Evolutionary conservation across 805 yeast species (phyloP).

Genomic region (Ogataea wickerhamii): DNA sequence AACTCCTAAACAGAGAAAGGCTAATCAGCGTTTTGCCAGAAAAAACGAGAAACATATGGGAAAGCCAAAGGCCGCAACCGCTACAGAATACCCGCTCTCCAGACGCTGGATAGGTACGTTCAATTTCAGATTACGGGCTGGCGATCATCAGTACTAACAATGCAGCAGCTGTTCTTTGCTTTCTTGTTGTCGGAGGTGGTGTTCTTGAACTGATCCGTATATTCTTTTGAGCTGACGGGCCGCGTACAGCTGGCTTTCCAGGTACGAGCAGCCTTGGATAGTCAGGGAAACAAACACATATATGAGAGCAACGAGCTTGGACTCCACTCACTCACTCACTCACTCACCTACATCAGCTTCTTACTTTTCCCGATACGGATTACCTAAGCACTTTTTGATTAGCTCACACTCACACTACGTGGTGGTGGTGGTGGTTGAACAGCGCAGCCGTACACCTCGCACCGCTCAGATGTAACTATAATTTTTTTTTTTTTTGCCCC

Average conservation of each 20-base stretch:
- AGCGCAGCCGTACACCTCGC: no score
- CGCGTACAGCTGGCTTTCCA: no score
- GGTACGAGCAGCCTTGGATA: no score
- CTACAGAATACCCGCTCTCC: slow-evolving; percentile 50
- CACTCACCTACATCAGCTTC: no score
- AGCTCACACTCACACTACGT: no score
- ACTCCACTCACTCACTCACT: no score
- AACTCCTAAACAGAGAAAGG: slow-evolving; percentile 83
- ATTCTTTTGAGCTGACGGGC: slow-evolving; percentile 45
- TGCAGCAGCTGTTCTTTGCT: slow-evolving; percentile 37
- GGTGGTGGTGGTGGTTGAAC: no score
- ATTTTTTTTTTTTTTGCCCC: neutral
- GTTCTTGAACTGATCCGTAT: slow-evolving; percentile 61
- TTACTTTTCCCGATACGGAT: no score
- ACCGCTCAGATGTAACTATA: neutral
- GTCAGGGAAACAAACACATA: no score
- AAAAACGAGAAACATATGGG: slow-evolving; percentile 72
- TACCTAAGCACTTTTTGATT: no score
- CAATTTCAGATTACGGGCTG: neutral
- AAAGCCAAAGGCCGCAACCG: slow-evolving; percentile 48
- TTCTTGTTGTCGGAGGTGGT: slow-evolving; percentile 81
- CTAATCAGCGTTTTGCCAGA: slow-evolving; percentile 81
- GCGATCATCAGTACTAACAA: slow-evolving; percentile 2
- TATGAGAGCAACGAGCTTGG: no score
- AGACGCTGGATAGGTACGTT: slow-evolving; percentile 61